A percentile compares a stretch with the other conserved stretches of the same genome.
Evolutionary conservation across 352 stramenopile species (phyloP).

Genomic region (Pythium apleroticum): DNA sequence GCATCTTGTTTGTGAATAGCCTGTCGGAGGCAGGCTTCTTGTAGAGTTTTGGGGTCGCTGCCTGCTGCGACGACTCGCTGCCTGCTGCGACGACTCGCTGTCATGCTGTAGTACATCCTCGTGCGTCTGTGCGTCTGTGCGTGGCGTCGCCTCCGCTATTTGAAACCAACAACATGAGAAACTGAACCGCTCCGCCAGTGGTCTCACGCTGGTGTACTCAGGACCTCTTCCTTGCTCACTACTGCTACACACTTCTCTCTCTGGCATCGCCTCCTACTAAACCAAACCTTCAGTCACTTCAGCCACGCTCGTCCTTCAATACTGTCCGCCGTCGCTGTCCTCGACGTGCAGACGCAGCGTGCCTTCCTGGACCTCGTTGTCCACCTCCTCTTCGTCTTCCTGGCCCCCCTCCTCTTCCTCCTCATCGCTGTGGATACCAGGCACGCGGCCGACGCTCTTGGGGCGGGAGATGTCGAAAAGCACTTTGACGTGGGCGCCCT

Average conservation of each 20-base stretch:
- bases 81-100: neutral
- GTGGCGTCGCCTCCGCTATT: neutral
- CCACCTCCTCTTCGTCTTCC: slow-evolving; percentile 9
- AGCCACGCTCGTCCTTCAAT: slow-evolving; percentile 20
- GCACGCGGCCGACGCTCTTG: slow-evolving; percentile 27
- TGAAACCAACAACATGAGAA: neutral
- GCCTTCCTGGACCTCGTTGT: slow-evolving; percentile 20
- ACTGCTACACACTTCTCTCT: neutral
- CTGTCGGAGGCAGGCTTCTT: slow-evolving; percentile 86
- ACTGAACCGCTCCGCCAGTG: neutral
- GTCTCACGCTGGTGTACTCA: neutral
- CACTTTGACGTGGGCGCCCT: slow-evolving; percentile 49
- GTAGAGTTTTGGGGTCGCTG: slow-evolving; percentile 27
- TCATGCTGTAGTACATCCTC: neutral
- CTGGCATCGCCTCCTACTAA: neutral
- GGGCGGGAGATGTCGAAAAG: slow-evolving; percentile 53
- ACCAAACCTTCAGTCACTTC: too few species aligned
- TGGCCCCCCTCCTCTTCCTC: slow-evolving; percentile 4
- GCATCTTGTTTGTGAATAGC: slow-evolving; percentile 88
- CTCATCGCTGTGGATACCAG: slow-evolving; percentile 26
- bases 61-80: too few species aligned
- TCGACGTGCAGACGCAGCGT: slow-evolving; percentile 21
- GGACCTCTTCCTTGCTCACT: neutral
- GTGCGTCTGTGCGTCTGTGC: slow-evolving; percentile 15
- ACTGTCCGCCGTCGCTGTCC: slow-evolving; percentile 7